These are phyloP conservation scores for Chrysoporthe austroafricana DNA, from an alignment of 2,329 filamentous ascomycete species.

Conservation along the genomic window DNA sequence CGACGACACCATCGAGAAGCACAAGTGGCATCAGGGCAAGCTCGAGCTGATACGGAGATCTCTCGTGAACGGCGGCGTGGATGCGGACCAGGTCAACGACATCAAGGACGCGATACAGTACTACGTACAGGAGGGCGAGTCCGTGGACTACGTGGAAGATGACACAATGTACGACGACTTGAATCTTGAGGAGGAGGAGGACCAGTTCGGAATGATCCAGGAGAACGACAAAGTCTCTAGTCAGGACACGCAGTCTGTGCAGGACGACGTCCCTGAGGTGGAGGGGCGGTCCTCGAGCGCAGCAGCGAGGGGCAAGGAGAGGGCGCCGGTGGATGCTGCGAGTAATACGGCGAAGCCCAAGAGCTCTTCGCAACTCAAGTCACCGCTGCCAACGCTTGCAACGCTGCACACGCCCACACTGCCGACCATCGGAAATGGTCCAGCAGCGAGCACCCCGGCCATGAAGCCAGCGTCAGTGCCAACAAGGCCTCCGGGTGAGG, in stretches of 20 bases:
- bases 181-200: constrained; percentile 90
- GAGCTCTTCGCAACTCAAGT: constrained; percentile 90
- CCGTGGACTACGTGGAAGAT: constrained; percentile 89
- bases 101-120: constrained; percentile 92
- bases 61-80: constrained; percentile 89
- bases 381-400: constrained; percentile 87
- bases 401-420: constrained; percentile 77
- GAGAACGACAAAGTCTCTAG: constrained; percentile 92
- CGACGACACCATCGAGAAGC: constrained; percentile 80
- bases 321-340: constrained; percentile 61
- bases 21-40: constrained; percentile 96
- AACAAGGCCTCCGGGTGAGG: constrained; percentile 82
- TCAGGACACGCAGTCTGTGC: constrained; percentile 90
- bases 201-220: constrained; percentile 75
- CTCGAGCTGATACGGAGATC: constrained; percentile 88
- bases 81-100: constrained; percentile 83
- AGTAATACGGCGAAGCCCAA: constrained; percentile 61
- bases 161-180: constrained; percentile 95
- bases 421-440: constrained; percentile 62
- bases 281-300: constrained; percentile 53
- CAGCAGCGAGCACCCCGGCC: constrained; percentile 46
- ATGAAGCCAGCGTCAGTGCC: constrained; percentile 88
- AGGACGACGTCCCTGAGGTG: constrained; percentile 73
- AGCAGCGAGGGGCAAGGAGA: constrained; percentile 53
- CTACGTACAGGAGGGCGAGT: constrained; percentile 89